A percentile compares a stretch with the other conserved stretches of the same genome.
These are phyloP conservation scores for Geopyxis carbonaria DNA, from an alignment of 495 filamentous ascomycete genomes.

Conservation along the genomic window DNA sequence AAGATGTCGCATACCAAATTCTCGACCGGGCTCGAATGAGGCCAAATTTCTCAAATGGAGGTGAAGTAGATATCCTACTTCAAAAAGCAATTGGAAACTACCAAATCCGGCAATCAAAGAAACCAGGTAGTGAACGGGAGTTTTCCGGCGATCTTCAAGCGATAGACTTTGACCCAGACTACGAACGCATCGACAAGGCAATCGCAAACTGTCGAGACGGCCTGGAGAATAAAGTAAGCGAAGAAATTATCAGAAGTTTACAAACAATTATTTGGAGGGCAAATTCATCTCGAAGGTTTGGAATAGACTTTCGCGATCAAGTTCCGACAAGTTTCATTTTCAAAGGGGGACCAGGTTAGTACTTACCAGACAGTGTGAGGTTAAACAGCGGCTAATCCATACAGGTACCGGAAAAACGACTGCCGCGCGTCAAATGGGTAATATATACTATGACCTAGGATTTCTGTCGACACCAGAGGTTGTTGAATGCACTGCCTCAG, in stretches of 20 bases:
- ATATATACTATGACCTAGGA: conserved; percentile 56
- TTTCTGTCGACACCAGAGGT: conserved; percentile 39
- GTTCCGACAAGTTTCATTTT: background rate
- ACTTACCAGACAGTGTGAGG: background rate
- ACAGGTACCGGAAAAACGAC: conserved; percentile 60
- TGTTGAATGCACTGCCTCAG: conserved; percentile 41
- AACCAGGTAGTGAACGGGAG: conserved; percentile 7
- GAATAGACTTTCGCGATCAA: background rate
- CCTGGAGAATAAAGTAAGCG: background rate
- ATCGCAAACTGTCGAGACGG: conserved; percentile 28
- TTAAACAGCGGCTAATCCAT: background rate
- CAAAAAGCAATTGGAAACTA: conserved; percentile 40
- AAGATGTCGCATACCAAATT: conserved; percentile 32
- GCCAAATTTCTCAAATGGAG: conserved; percentile 46
- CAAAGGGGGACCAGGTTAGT: background rate
- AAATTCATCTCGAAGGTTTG: background rate
- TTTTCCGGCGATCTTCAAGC: conserved; percentile 33
- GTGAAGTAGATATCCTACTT: conserved; percentile 50
- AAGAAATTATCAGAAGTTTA: background rate
- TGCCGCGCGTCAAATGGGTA: conserved; percentile 52
- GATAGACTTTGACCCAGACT: conserved; percentile 51
- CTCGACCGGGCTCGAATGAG: conserved; percentile 36
- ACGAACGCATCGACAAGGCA: conserved; percentile 35
- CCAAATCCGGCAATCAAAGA: conserved; percentile 29
- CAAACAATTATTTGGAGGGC: background rate